A percentile compares a stretch with the other conserved stretches of the same genome.
Conservation (phyloP, 768 basidiomycete species). For the Pleurotus tuoliensis region DNA sequence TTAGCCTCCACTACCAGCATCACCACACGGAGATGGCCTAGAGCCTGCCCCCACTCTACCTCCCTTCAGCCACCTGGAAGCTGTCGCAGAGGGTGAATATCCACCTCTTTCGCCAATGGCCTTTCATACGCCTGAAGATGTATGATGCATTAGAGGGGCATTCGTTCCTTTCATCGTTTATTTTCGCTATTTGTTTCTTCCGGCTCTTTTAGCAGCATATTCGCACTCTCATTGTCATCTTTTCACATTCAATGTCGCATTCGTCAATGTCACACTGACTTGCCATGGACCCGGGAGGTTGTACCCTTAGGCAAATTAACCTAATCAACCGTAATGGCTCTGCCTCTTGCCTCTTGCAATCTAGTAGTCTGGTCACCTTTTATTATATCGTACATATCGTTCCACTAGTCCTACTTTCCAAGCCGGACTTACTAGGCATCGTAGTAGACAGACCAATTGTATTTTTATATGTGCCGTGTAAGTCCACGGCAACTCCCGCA, state of each 20-base stretch:
- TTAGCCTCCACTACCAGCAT: slow-evolving; percentile 52
- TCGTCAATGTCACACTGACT: slow-evolving; percentile 21
- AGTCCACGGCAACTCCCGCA: neutral
- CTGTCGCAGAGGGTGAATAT: slow-evolving; percentile 75
- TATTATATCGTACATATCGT: slow-evolving; percentile 35
- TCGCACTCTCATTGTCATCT: slow-evolving; percentile 19
- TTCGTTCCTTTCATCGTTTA: slow-evolving; percentile 20
- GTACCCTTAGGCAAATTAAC: slow-evolving; percentile 31
- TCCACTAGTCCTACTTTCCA: slow-evolving; percentile 40
- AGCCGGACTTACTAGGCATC: slow-evolving; percentile 44
- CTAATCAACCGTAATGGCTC: slow-evolving; percentile 32
- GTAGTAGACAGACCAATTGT: slow-evolving; percentile 50
- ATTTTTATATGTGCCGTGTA: slow-evolving; percentile 45
- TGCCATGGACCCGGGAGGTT: slow-evolving; percentile 39
- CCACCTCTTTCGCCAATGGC: slow-evolving; percentile 74
- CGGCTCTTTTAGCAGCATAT: slow-evolving; percentile 12
- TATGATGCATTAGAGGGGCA: slow-evolving; percentile 28
- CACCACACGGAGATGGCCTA: slow-evolving; percentile 32
- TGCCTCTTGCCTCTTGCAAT: slow-evolving; percentile 21
- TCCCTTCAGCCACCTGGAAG: slow-evolving; percentile 79
- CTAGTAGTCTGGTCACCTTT: slow-evolving; percentile 11
- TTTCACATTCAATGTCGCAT: slow-evolving; percentile 7
- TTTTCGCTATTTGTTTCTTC: slow-evolving; percentile 10
- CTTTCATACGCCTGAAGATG: slow-evolving; percentile 48
- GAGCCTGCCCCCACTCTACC: slow-evolving; percentile 53